Base-by-base conservation (phyloP, 192 early-diverging fungal species). In the Coemansia sp. region DNA sequence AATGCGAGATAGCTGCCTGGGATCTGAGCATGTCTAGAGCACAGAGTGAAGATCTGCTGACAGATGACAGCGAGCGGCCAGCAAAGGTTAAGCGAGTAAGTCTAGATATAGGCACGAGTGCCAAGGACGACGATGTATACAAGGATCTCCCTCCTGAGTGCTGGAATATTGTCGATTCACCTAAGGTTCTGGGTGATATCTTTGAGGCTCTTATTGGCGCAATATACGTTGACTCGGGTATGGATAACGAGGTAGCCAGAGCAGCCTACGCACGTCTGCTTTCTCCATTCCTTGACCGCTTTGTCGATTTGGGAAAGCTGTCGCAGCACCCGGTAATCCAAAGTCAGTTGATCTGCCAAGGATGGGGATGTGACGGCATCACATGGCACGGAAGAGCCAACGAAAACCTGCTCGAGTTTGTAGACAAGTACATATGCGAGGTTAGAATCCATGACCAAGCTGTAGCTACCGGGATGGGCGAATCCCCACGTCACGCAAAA, bases 171-270 rank as follows among this genome's bases (percentile, higher is more conserved):
- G 61, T 90, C n/a, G 76, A 80, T 10, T 83, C 93, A n/a, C 95
- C 95, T 19, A 98, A 98, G 57, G 87, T 91, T 0, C 63, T 92
- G 42, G 88, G 88, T 9, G 95, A 98, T 76, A 64, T 95, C 1
- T 81, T 94, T n/a, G 95, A 98, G 69, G 87, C 89, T 38, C 81
- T 94, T 38, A 38, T 93, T 12, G 95, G 95, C 3, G 93, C 95
- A 7, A 72, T 94, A 6, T 91, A 89, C 63, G 82, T 95, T 17
- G 95, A 98, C 67, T 84, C 85, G 34, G 82, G 81, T 0, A 92
- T 91, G 67, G 66, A 87, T 56, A 52, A 83, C 48, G 74, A 79
- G 0, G 71, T 78, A 2, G 82, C 78, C 5, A 52, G 75, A 13
- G 50, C 62, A 9, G 42, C 82, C 9, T 90, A 78, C 58, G 34